Conservation (phyloP, 495 filamentous ascomycete species). For the Penicillium canariense region DNA sequence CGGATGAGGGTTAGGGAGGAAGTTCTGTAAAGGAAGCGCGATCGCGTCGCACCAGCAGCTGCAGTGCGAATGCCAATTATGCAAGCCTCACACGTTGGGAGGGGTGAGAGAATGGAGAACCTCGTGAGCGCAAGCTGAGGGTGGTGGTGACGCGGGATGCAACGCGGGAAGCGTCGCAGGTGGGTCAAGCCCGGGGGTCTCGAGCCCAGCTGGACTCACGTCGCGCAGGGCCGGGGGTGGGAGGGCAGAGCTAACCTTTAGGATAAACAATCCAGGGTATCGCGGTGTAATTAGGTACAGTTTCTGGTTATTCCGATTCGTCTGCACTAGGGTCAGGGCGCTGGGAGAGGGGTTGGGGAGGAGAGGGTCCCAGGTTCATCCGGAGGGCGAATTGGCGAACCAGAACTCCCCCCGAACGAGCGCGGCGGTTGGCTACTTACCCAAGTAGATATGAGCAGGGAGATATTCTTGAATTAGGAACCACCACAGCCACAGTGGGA, state of each 20-base stretch:
- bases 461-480: neutral
- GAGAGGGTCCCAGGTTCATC: slow-evolving; percentile 13
- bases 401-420: slow-evolving; percentile 34
- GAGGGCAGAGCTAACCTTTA: neutral
- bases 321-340: slow-evolving; percentile 27
- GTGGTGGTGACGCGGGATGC: slow-evolving; percentile 25
- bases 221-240: slow-evolving; percentile 27
- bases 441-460: slow-evolving; percentile 15
- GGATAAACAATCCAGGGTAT: neutral
- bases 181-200: slow-evolving; percentile 33
- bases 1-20: slow-evolving; percentile 14
- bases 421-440: slow-evolving; percentile 23
- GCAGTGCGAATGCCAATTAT: slow-evolving; percentile 33
- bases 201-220: slow-evolving; percentile 33
- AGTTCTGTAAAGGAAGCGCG: slow-evolving; percentile 11
- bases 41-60: slow-evolving; percentile 24
- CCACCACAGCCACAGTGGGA: slow-evolving; percentile 6
- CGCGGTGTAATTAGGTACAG: slow-evolving; percentile 1
- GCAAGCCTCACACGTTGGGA: slow-evolving; percentile 25
- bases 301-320: slow-evolving; percentile 32
- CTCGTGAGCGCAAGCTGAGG: slow-evolving; percentile 9
- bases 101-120: slow-evolving; percentile 8
- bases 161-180: slow-evolving; percentile 36
- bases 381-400: slow-evolving; percentile 44
- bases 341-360: slow-evolving; percentile 14